phyloP scores from a whole-genome alignment of 2,329 filamentous ascomycete genomes.

The Didymella keratinophila region DNA sequence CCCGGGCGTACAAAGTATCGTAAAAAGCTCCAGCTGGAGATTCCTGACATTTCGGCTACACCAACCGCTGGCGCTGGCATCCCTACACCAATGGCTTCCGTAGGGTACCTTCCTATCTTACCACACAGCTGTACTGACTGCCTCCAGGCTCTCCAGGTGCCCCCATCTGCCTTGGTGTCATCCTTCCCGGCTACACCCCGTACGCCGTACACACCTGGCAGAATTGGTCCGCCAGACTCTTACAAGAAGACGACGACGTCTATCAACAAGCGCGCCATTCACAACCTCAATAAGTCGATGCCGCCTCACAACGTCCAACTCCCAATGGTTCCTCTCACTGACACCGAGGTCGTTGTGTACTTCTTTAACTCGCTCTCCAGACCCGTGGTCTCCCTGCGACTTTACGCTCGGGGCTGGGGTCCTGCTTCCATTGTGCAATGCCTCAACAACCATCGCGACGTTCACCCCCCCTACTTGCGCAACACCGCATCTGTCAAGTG shows the following conservation, averaged over 20 bases:
- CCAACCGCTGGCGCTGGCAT: background rate
- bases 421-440: constrained; percentile 31
- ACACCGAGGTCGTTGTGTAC: constrained; percentile 42
- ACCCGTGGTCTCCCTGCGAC: constrained; percentile 35
- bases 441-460: constrained; percentile 36
- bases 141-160: constrained; percentile 1
- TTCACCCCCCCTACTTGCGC: constrained; percentile 36
- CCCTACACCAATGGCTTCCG: constrained; percentile 21
- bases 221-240: constrained; percentile 21
- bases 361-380: constrained; percentile 41
- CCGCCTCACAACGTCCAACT: constrained; percentile 25
- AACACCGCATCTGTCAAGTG: constrained; percentile 45
- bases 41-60: constrained; percentile 6
- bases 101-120: constrained; percentile 4
- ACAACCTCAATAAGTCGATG: constrained; percentile 10
- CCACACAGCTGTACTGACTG: background rate
- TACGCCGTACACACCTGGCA: constrained; percentile 22
- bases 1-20: constrained; percentile 10
- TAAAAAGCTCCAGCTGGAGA: constrained; percentile 23
- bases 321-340: constrained; percentile 37
- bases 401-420: constrained; percentile 37
- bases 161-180: background rate
- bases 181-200: constrained; percentile 2
- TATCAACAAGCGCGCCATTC: constrained; percentile 3
- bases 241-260: constrained; percentile 18